Evolutionary conservation across 2,329 filamentous ascomycete genomes (phyloP).

Genomic region (Hawksworthiomyces lignivorus): DNA sequence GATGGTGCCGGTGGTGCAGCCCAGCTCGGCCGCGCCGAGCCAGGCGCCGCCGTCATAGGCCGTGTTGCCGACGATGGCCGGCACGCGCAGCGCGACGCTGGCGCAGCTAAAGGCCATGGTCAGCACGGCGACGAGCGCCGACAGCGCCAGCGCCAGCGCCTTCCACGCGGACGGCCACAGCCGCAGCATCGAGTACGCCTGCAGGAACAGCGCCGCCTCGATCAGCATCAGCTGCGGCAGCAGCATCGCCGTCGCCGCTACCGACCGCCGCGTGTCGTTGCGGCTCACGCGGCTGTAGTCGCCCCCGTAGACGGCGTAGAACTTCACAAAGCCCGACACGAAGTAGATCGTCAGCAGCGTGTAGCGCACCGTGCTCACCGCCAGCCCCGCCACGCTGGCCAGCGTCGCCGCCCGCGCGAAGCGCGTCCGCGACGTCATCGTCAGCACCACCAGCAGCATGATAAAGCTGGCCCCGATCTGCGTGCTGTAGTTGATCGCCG

Average conservation of each 20-base stretch:
- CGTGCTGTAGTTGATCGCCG: conserved; percentile 15
- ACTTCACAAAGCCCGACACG: conserved; percentile 50
- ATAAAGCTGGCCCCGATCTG: conserved; percentile 37
- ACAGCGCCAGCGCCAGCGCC: conserved; percentile 20
- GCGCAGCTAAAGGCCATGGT: conserved; percentile 26
- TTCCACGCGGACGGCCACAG: conserved; percentile 36
- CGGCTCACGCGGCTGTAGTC: conserved; percentile 45
- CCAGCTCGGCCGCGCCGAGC: conserved; percentile 30
- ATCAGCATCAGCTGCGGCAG: conserved; percentile 38
- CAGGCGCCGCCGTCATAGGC: conserved; percentile 18
- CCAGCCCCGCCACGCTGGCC: conserved; percentile 55
- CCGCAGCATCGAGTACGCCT: conserved; percentile 45
- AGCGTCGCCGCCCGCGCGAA: conserved; percentile 56
- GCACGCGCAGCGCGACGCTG: conserved; percentile 29
- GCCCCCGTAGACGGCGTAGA: conserved; percentile 50
- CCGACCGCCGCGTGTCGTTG: conserved; percentile 27
- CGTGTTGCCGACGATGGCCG: conserved; percentile 24
- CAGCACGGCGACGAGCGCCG: conserved; percentile 24
- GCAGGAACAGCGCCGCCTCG: conserved; percentile 40
- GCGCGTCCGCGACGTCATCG: conserved; percentile 60
- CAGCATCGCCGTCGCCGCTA: conserved; percentile 33
- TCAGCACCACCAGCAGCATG: conserved; percentile 56
- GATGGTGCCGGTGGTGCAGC: conserved; percentile 22
- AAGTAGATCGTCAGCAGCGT: conserved; percentile 51
- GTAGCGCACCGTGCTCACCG: conserved; percentile 53